phyloP scores from a whole-genome alignment of 176 grass and related monocot genomes.

The Aegilops sharonensis region DNA sequence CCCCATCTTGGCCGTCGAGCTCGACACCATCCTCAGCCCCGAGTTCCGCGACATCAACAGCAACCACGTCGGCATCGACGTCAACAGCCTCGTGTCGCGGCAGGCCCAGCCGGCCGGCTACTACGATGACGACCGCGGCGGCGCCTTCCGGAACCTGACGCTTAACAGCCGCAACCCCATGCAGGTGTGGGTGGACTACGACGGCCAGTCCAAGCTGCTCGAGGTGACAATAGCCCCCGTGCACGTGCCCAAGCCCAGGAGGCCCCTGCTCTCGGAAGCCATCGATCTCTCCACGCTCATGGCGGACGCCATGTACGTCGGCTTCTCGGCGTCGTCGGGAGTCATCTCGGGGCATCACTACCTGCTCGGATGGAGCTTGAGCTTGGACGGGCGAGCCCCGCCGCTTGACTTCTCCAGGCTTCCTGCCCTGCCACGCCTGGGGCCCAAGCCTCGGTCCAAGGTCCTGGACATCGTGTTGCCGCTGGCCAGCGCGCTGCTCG shows the following conservation, averaged over 20 bases:
- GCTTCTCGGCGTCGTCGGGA: not conserved
- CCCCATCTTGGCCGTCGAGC: constrained; percentile 33
- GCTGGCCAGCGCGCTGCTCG: not conserved
- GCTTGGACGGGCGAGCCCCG: not conserved
- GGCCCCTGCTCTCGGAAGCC: not conserved
- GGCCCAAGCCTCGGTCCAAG: not conserved
- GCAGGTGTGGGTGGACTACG: not conserved
- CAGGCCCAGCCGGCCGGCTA: not conserved
- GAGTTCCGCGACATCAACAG: not conserved
- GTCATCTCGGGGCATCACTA: not conserved
- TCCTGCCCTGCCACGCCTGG: not conserved
- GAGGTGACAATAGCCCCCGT: not conserved
- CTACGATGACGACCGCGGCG: not conserved
- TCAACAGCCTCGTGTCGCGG: constrained; percentile 42
- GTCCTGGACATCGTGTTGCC: not conserved
- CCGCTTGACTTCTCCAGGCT: not conserved
- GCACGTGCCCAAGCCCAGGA: not conserved
- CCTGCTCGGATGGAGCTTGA: not conserved
- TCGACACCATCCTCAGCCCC: constrained; percentile 25
- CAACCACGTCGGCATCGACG: constrained; percentile 60
- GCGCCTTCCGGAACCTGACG: not conserved
- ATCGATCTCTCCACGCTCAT: not conserved
- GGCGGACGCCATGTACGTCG: not conserved
- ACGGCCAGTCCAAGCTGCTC: not conserved
- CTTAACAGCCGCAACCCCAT: not conserved